Percentiles rank a stretch among this genome's conserved stretches.
phyloP scores from a whole-genome alignment of 306 rosid genomes.

The Alnus glutinosa region DNA sequence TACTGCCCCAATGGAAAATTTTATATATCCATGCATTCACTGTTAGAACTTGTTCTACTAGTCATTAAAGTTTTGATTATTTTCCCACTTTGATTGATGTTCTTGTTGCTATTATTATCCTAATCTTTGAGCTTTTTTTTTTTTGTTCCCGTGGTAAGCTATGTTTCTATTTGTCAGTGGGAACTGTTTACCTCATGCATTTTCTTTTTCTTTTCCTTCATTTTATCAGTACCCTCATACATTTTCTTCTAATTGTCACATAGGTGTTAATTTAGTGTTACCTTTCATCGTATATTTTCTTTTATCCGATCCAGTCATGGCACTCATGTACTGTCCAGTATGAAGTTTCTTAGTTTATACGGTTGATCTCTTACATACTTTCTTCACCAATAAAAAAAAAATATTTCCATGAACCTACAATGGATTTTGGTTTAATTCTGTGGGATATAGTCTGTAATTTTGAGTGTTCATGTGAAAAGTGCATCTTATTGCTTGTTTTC shows the following conservation, averaged over 20 bases:
- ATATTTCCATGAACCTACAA: neutral
- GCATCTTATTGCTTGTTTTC: slow-evolving; percentile 11
- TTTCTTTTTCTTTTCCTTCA: neutral
- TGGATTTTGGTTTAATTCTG: slow-evolving; percentile 3
- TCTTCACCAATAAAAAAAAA: neutral
- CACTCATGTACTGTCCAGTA: neutral
- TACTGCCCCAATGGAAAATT: neutral
- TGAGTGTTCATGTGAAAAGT: neutral
- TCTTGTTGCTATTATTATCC: neutral
- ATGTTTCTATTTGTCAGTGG: neutral
- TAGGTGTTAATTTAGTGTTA: neutral
- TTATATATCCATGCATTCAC: neutral
- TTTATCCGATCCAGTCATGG: neutral
- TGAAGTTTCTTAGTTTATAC: neutral
- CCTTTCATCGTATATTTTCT: neutral
- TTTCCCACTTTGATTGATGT: neutral
- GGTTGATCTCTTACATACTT: neutral
- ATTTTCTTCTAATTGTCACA: neutral
- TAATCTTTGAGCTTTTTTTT: neutral
- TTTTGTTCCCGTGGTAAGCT: neutral
- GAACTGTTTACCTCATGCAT: neutral
- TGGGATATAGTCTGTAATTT: neutral
- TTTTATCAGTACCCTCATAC: neutral
- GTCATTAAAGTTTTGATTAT: neutral
- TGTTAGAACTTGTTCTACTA: neutral